Conservation (phyloP, 2,329 filamentous ascomycete species). For the Chrysosporium queenslandicum region DNA sequence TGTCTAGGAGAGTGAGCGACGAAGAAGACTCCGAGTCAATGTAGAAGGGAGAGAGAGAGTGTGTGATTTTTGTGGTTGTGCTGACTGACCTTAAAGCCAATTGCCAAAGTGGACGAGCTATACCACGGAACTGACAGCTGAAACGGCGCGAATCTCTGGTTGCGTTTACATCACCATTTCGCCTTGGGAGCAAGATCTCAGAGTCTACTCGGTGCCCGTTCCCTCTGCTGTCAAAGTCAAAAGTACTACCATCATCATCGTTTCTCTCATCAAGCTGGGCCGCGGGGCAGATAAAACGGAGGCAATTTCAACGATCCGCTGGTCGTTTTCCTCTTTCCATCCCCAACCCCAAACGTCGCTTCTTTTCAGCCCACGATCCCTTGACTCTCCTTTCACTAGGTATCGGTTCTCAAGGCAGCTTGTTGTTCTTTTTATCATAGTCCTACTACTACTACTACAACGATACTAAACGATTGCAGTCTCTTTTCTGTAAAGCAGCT, state of each 20-base stretch:
- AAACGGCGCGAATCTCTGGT: conserved; percentile 1
- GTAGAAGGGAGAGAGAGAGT: background rate
- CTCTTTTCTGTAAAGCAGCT: no score
- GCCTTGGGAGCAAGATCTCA: background rate
- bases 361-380: background rate
- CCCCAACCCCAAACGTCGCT: background rate
- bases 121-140: conserved; percentile 6
- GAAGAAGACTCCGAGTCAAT: no score
- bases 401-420: conserved; percentile 1
- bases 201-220: conserved; percentile 1
- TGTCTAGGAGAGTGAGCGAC: no score
- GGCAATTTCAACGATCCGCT: no score
- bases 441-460: no score
- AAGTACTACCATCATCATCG: background rate
- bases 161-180: conserved; percentile 10
- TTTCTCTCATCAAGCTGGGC: conserved; percentile 15
- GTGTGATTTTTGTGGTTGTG: background rate
- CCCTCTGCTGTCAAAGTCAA: conserved; percentile 4
- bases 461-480: background rate
- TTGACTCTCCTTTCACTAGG: no score
- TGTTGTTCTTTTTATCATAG: background rate
- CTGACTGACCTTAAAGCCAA: background rate
- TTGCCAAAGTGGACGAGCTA: background rate
- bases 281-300: conserved; percentile 2
- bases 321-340: background rate